Conservation (phyloP, 2,329 filamentous ascomycete genomes). For the Passalora sequoiae region DNA sequence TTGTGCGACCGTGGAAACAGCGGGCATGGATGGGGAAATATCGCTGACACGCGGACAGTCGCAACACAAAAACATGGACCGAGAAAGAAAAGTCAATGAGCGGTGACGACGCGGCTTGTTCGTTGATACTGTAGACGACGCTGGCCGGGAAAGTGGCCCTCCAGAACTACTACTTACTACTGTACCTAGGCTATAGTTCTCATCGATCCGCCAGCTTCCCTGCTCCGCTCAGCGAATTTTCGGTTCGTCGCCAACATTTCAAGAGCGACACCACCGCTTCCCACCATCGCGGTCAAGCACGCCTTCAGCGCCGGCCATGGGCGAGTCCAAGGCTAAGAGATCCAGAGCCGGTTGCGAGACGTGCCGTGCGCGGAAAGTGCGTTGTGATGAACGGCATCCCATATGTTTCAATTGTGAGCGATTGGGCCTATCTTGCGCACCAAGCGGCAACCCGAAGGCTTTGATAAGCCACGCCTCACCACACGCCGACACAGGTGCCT, state of each 20-base stretch:
- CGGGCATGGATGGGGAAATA: too few relatives aligned
- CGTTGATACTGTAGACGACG: too few relatives aligned
- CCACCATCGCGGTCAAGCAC: background rate
- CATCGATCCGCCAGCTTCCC: background rate
- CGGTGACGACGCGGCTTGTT: too few relatives aligned
- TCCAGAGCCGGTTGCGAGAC: slow-evolving; percentile 22
- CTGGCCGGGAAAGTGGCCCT: too few relatives aligned
- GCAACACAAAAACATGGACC: too few relatives aligned
- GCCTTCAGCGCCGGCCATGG: slow-evolving; percentile 2
- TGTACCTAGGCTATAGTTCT: too few relatives aligned
- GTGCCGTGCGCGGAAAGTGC: slow-evolving; percentile 23
- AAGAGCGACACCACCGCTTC: background rate
- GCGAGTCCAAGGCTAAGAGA: slow-evolving; percentile 10
- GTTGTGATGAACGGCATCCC: slow-evolving; percentile 11
- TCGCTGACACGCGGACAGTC: too few relatives aligned
- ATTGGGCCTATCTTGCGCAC: slow-evolving; percentile 20
- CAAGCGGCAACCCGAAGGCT: slow-evolving; percentile 9
- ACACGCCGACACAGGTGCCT: slow-evolving; percentile 3
- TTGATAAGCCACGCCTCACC: background rate
- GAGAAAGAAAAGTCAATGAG: too few relatives aligned
- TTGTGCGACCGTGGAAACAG: too few relatives aligned
- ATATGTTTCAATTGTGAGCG: slow-evolving; percentile 23
- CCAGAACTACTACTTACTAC: too few relatives aligned
- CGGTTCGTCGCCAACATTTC: slow-evolving; percentile 3
- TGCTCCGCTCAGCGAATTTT: background rate